Evolutionary conservation across 139 green algal genomes (phyloP).

Genomic region (Closterium sp.): DNA sequence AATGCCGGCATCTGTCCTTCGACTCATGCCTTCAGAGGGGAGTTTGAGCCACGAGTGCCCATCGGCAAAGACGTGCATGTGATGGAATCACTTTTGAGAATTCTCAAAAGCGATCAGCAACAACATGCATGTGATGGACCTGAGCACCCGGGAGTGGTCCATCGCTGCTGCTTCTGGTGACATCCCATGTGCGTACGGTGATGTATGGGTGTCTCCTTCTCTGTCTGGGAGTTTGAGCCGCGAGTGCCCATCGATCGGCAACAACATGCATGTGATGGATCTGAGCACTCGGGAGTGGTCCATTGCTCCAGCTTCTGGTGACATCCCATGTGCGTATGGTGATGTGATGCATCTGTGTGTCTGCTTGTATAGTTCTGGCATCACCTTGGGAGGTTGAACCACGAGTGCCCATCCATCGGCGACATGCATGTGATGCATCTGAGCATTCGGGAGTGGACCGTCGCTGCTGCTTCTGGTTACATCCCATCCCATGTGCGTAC

Average conservation of each 20-base stretch:
- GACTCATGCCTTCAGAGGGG: neutral
- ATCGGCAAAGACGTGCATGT: slow-evolving; percentile 17
- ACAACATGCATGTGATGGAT: slow-evolving; percentile 14
- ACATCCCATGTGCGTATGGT: neutral
- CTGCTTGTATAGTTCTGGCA: too few species aligned
- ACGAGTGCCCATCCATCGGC: neutral
- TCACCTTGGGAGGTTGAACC: neutral
- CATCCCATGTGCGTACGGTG: neutral
- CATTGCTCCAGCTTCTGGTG: neutral
- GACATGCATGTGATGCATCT: slow-evolving; percentile 14
- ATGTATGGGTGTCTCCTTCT: neutral
- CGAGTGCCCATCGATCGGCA: slow-evolving; percentile 11
- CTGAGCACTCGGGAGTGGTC: neutral
- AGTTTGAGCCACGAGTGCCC: slow-evolving; percentile 10
- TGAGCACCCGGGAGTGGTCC: neutral
- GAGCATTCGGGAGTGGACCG: neutral
- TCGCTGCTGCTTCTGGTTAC: neutral
- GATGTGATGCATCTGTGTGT: neutral
- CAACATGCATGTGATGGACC: slow-evolving; percentile 23
- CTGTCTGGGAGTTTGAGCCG: neutral
- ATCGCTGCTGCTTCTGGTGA: neutral
- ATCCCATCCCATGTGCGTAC: too few species aligned
- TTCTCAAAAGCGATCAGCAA: too few species aligned
- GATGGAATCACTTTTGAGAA: too few species aligned
- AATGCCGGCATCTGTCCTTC: neutral